Percentiles rank a stretch among this genome's conserved stretches.
phyloP scores from a whole-genome alignment of 148 eudicot genomes.

The Cornus florida region DNA sequence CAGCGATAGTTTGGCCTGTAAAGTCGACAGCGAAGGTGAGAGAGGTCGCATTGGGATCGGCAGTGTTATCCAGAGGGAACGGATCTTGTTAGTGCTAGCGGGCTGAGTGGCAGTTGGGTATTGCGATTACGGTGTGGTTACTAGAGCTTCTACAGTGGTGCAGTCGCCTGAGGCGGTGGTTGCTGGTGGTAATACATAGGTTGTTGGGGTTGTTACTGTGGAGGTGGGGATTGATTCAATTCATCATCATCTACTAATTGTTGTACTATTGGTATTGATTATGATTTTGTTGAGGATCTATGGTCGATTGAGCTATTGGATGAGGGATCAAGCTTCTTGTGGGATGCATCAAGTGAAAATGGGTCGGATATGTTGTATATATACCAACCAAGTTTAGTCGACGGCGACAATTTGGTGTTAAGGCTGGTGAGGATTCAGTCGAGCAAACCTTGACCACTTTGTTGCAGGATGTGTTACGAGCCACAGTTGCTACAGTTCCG shows the following conservation, averaged over 20 bases:
- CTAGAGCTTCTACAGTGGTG: conserved; percentile 12
- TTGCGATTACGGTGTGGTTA: conserved; percentile 11
- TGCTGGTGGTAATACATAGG: conserved; percentile 29
- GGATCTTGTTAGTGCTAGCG: conserved; percentile 50
- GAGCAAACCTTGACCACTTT: no score
- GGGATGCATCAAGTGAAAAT: conserved; percentile 39
- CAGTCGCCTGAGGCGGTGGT: conserved; percentile 15
- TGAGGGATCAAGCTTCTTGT: conserved; percentile 19
- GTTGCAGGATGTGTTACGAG: no score
- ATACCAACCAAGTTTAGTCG: no score
- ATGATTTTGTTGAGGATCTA: conserved; percentile 41
- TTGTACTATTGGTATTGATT: conserved; percentile 31
- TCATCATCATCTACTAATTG: conserved; percentile 32
- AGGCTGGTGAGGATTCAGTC: no score
- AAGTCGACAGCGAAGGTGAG: no score
- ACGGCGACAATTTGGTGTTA: no score
- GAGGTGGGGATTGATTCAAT: conserved; percentile 21
- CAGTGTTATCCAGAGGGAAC: conserved; percentile 72
- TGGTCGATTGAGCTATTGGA: conserved; percentile 30
- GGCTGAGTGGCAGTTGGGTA: conserved; percentile 28
- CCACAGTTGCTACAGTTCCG: no score
- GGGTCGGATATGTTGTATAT: no score
- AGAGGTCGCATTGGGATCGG: no score
- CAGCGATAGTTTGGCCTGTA: no score
- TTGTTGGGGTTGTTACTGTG: conserved; percentile 20